phyloP scores from a whole-genome alignment of 129 eudicot genomes.

The Ambrosia artemisiifolia region DNA sequence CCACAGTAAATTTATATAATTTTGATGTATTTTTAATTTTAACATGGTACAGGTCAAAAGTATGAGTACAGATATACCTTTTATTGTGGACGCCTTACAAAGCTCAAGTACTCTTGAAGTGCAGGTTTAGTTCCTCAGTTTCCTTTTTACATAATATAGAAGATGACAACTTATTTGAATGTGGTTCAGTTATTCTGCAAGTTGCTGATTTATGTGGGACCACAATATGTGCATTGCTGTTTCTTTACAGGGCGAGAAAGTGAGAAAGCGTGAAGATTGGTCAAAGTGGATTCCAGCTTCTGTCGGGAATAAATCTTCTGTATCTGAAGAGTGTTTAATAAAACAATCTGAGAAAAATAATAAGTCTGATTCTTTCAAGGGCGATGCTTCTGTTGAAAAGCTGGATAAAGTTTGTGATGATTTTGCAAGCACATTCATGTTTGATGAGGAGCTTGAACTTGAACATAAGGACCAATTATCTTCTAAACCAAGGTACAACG shows the following conservation, averaged over 20 bases:
- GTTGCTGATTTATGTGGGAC: slow-evolving; percentile 1
- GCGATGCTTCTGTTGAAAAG: slow-evolving; percentile 27
- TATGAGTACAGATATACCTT: slow-evolving; percentile 77
- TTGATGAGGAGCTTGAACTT: slow-evolving; percentile 91
- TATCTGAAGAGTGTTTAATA: slow-evolving; percentile 1
- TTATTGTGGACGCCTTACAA: slow-evolving; percentile 69
- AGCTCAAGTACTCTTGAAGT: slow-evolving; percentile 77
- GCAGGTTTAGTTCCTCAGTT: slow-evolving; percentile 47
- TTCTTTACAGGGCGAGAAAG: slow-evolving; percentile 52
- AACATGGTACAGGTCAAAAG: slow-evolving; percentile 70
- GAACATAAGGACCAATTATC: slow-evolving; percentile 47
- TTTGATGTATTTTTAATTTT: not conserved
- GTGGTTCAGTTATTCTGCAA: not conserved
- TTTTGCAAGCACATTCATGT: slow-evolving; percentile 76
- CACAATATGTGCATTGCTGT: not conserved
- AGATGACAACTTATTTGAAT: not conserved
- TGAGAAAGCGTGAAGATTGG: slow-evolving; percentile 85
- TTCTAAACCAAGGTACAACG: slow-evolving; percentile 44
- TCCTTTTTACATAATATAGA: slow-evolving; percentile 2
- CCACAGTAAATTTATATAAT: not conserved
- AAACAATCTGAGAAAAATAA: slow-evolving; percentile 30
- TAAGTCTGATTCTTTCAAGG: slow-evolving; percentile 21
- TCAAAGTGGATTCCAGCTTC: slow-evolving; percentile 74
- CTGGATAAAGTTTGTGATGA: slow-evolving; percentile 55
- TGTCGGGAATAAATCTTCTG: slow-evolving; percentile 30